Evolutionary conservation across 495 filamentous ascomycete genomes (phyloP), one percentile per base, ranked within the genome.

Genomic region (Penicillium pulvis): DNA sequence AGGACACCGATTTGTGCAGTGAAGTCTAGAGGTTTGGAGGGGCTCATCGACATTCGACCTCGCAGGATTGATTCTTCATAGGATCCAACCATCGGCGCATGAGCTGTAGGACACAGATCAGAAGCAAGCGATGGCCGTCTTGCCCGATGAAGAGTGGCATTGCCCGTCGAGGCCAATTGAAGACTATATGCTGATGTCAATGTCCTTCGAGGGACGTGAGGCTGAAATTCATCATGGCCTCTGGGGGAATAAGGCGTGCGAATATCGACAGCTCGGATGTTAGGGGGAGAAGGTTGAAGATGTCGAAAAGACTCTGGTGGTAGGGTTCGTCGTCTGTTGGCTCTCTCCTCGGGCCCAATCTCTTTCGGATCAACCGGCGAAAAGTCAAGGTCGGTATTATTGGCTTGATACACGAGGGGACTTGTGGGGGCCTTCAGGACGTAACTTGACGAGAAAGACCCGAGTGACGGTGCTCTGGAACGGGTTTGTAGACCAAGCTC

Each of bases 41-140:
- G 95, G 9, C 87, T 94, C 12, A 92, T 98, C 43, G 95, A 98
- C 94, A 98, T 98, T 53, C 95, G 84, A 28, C 94, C 94, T 23
- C 91, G 85, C 4, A 98, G 77, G 51, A 98, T 97, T 4, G 91
- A 97, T 72, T 98, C 94, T 71, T 98, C 94, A 64, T 97, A 98
- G 4, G 94, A 97, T 0, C 94, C 94, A 17, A 98, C 94, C 88
- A 98, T 92, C 4, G 93, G 90, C 24, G 93, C 93, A 75, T 93
- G 90, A 30, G 91, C 88, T 20, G 93, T 79, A 3, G 90, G 83
- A 14, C 91, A 90, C 16, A 78, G 72, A 19, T 97, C 93, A 3
- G 89, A 88, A 39, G 84, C 80, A 55, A 88, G 79, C 1, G 92
- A 96, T 1, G 88, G 88, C 39, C 90, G 78, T 52, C 91, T 82